Conservation (phyloP, 2,329 filamentous ascomycete genomes). For the Shiraia bambusicola region DNA sequence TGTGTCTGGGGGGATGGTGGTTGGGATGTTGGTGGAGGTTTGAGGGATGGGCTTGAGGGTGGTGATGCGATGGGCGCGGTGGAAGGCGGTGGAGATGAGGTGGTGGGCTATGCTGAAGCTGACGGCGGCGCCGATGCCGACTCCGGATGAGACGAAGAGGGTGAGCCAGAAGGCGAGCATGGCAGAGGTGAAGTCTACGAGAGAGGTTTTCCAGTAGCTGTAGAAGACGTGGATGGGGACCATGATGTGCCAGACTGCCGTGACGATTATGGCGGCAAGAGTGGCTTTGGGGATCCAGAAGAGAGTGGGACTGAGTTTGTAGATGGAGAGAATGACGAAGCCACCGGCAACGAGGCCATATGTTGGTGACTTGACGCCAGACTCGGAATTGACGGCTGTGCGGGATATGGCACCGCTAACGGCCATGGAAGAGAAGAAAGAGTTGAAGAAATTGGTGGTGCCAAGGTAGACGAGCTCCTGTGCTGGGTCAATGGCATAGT, state of each 20-base stretch:
- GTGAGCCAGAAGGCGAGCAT: constrained; percentile 67
- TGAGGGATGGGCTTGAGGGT: constrained; percentile 13
- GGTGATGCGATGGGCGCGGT: constrained; percentile 36
- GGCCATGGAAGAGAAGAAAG: constrained; percentile 66
- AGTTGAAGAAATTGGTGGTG: constrained; percentile 63
- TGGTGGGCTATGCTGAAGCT: constrained; percentile 54
- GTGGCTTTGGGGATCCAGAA: constrained; percentile 70
- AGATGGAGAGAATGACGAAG: constrained; percentile 63
- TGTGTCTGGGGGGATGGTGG: constrained; percentile 49
- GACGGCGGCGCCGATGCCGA: constrained; percentile 61
- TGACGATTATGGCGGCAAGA: constrained; percentile 66
- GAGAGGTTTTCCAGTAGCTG: constrained; percentile 64
- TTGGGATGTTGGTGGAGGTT: constrained; percentile 8
- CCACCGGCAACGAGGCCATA: constrained; percentile 62
- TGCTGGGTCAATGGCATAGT: constrained; percentile 64
- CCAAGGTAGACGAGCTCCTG: constrained; percentile 68
- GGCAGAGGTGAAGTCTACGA: constrained; percentile 64
- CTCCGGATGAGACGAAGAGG: constrained; percentile 61
- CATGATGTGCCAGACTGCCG: constrained; percentile 64
- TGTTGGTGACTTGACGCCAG: constrained; percentile 62
- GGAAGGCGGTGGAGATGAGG: constrained; percentile 61
- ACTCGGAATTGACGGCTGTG: constrained; percentile 67
- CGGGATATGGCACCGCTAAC: constrained; percentile 67
- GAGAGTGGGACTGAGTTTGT: constrained; percentile 60
- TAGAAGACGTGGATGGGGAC: constrained; percentile 61